Conservation (phyloP, 257 asterid species). For the Solanum commersonii region DNA sequence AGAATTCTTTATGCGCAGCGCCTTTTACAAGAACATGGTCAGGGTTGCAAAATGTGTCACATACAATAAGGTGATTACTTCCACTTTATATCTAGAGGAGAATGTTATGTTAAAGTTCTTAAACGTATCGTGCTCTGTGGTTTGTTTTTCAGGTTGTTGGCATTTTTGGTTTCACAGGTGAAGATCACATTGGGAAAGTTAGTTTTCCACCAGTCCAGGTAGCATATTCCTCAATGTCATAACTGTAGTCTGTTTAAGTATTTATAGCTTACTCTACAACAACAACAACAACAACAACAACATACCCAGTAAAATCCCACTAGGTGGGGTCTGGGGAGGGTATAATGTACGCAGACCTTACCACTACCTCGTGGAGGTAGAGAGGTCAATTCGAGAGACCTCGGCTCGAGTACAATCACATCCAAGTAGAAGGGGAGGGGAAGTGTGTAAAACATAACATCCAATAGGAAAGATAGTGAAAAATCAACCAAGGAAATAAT, state of each 20-base stretch:
- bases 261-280: neutral
- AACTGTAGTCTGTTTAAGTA: neutral
- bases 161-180: constrained; percentile 89
- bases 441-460: too few species aligned
- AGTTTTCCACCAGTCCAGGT: constrained; percentile 97
- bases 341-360: too few species aligned
- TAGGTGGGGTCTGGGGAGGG: too few species aligned
- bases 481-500: too few species aligned
- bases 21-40: constrained; percentile 88
- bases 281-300: too few species aligned
- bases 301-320: too few species aligned
- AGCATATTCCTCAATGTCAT: neutral
- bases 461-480: too few species aligned
- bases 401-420: too few species aligned
- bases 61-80: constrained; percentile 61
- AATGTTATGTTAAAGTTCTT: neutral
- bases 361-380: too few species aligned
- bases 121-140: neutral
- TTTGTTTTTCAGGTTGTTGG: constrained; percentile 57
- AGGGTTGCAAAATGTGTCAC: constrained; percentile 78
- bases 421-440: too few species aligned
- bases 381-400: too few species aligned
- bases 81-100: neutral
- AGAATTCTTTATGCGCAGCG: constrained; percentile 29
- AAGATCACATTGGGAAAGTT: constrained; percentile 93